phyloP scores from a whole-genome alignment of 805 yeast species.

The Diddensiella caesifluorescens region DNA sequence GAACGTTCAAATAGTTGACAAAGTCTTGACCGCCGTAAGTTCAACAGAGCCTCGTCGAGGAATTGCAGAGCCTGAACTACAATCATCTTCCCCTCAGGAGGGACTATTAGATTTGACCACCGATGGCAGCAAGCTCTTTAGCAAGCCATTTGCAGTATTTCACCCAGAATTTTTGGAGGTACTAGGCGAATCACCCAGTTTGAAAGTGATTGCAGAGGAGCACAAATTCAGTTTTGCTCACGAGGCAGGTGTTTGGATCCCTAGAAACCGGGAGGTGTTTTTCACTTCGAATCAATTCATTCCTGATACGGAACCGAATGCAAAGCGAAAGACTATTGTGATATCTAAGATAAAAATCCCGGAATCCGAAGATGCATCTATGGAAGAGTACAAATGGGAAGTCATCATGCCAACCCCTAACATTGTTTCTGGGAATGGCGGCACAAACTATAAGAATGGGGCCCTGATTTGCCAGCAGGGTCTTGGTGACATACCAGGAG shows the following conservation, averaged over 20 bases:
- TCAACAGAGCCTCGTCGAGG: neutral
- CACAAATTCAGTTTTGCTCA: slow-evolving; percentile 25
- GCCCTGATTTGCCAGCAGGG: slow-evolving; percentile 28
- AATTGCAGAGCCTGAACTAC: neutral
- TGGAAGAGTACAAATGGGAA: slow-evolving; percentile 20
- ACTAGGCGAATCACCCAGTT: slow-evolving; percentile 17
- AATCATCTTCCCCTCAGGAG: neutral
- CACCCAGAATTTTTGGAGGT: slow-evolving; percentile 18
- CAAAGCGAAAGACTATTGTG: slow-evolving; percentile 8
- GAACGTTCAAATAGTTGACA: slow-evolving; percentile 1
- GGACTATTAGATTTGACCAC: neutral
- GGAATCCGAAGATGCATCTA: neutral
- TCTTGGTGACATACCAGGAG: slow-evolving; percentile 18
- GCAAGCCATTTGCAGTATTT: slow-evolving; percentile 19
- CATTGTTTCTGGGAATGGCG: slow-evolving; percentile 26
- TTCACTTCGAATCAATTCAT: slow-evolving; percentile 28
- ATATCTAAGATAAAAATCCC: slow-evolving; percentile 19
- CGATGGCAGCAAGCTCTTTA: slow-evolving; percentile 1
- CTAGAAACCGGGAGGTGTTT: slow-evolving; percentile 23
- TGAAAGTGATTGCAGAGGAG: slow-evolving; percentile 22
- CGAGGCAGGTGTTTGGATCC: slow-evolving; percentile 29
- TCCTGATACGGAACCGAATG: slow-evolving; percentile 9
- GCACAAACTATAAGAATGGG: slow-evolving; percentile 23
- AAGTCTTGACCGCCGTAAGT: neutral
- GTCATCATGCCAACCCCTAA: slow-evolving; percentile 20